Percentiles rank a stretch among this genome's conserved stretches.
These are phyloP conservation scores for Sclerotinia sclerotiorum DNA, from an alignment of 2,329 filamentous ascomycete genomes.

Conservation along the genomic window DNA sequence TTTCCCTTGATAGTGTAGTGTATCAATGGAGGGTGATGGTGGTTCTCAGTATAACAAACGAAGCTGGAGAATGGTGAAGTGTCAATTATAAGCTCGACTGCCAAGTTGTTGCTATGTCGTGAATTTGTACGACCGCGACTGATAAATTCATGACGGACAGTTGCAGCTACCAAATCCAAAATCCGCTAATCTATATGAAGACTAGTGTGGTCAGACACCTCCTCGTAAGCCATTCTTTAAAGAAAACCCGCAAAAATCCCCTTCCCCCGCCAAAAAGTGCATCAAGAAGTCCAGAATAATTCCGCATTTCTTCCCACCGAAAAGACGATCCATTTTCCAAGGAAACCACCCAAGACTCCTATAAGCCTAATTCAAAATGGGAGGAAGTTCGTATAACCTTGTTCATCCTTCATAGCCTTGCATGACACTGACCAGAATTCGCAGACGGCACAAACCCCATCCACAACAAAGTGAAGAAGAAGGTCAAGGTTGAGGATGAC, in stretches of 20 bases:
- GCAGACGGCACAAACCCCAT: conserved; percentile 18
- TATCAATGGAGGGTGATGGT: neutral
- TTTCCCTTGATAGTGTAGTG: neutral
- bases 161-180: conserved; percentile 13
- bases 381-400: conserved; percentile 46
- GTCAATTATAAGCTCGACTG: neutral
- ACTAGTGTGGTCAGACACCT: neutral
- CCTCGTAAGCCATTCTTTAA: conserved; percentile 17
- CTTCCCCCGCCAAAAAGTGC: conserved; percentile 16
- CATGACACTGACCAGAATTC: neutral
- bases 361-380: conserved; percentile 53
- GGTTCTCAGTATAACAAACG: neutral
- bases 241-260: conserved; percentile 15
- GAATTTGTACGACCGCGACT: neutral
- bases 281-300: conserved; percentile 19
- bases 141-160: conserved; percentile 23
- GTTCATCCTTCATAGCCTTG: conserved; percentile 43
- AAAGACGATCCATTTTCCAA: neutral
- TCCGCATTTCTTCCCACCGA: conserved; percentile 7
- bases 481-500: conserved; percentile 70
- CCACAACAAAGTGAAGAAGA: conserved; percentile 81
- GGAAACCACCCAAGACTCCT: conserved; percentile 1
- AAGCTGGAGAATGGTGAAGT: neutral
- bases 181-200: neutral
- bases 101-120: neutral